These are phyloP conservation scores for Colletotrichum sp. DNA, from an alignment of 2,329 filamentous ascomycete genomes.

Conservation along the genomic window DNA sequence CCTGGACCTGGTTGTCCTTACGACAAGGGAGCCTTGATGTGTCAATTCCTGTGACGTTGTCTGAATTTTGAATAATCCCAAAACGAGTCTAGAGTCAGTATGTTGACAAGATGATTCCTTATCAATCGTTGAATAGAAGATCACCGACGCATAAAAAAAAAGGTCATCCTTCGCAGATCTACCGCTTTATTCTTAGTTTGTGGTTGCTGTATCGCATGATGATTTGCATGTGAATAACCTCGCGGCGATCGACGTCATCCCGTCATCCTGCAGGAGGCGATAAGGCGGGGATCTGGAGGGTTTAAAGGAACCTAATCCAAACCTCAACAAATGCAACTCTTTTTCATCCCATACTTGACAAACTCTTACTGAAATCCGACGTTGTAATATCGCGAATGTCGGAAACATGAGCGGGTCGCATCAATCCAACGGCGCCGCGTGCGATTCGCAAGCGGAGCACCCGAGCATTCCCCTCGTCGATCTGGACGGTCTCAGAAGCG, in stretches of 20 bases:
- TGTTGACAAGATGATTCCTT: neutral
- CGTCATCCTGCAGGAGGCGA: neutral
- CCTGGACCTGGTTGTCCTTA: neutral
- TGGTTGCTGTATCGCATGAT: neutral
- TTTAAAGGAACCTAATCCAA: neutral
- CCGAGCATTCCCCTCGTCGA: neutral
- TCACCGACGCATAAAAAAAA: rapidly evolving
- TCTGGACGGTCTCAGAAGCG: neutral
- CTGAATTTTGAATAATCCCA: neutral
- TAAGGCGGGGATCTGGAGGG: neutral
- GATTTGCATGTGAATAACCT: neutral
- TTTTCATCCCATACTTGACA: neutral
- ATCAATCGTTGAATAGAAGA: neutral
- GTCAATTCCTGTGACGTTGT: neutral
- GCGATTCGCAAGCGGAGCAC: neutral
- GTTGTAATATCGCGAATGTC: neutral
- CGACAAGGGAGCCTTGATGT: neutral
- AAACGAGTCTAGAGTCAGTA: neutral
- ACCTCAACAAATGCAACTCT: neutral
- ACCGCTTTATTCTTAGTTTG: neutral
- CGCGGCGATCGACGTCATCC: neutral
- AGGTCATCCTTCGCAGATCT: neutral
- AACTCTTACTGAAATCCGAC: neutral
- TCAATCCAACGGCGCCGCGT: neutral
- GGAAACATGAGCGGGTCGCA: neutral